Evolutionary conservation across 768 basidiomycete genomes (phyloP).

Genomic region (Auricularia sp.): DNA sequence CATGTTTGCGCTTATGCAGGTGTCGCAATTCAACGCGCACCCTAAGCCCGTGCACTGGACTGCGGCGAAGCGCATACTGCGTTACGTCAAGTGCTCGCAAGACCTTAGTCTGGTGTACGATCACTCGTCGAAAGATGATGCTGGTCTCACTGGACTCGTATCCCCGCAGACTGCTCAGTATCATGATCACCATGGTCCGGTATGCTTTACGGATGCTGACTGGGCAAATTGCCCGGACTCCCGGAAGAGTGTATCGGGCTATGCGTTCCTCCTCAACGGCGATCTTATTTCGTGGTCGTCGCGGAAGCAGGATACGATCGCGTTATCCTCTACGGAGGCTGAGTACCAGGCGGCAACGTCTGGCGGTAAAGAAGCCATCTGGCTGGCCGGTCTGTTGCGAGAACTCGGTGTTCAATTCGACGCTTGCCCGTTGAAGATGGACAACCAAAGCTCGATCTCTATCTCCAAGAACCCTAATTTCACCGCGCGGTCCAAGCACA

Average conservation of each 20-base stretch:
- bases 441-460: conserved; percentile 24
- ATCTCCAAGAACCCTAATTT: conserved; percentile 20
- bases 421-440: not conserved
- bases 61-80: not conserved
- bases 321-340: conserved; percentile 19
- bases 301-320: conserved; percentile 17
- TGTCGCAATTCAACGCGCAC: not conserved
- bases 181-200: not conserved
- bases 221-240: conserved; percentile 19
- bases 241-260: conserved; percentile 25
- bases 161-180: not conserved
- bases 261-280: conserved; percentile 17
- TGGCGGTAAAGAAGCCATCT: conserved; percentile 10
- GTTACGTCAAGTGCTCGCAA: not conserved
- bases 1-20: not conserved
- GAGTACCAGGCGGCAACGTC: conserved; percentile 19
- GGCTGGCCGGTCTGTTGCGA: conserved; percentile 9
- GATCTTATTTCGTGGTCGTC: conserved; percentile 18
- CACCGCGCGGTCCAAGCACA: conserved; percentile 29
- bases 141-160: not conserved
- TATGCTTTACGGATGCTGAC: conserved; percentile 19
- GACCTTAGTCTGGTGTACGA: not conserved
- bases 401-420: conserved; percentile 5
- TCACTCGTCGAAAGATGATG: not conserved
- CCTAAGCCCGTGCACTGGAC: not conserved